Evolutionary conservation across 192 early-diverging fungal species (phyloP), one percentile per base, ranked within the genome.

Genomic region (Polychytrium aggregatum): DNA sequence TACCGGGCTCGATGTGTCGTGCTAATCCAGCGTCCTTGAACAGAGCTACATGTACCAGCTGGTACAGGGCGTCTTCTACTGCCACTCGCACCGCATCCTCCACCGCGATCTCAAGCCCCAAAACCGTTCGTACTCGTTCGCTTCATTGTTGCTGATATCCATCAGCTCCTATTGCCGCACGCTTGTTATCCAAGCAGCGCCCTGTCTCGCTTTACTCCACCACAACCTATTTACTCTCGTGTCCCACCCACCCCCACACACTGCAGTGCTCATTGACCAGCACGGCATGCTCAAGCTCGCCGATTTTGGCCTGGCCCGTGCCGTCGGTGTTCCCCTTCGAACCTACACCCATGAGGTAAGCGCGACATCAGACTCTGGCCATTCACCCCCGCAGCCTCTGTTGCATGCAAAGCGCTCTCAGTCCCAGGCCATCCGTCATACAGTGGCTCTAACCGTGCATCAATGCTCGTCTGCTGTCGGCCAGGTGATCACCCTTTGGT

Each of bases 61-160:
- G 10, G 49, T 92, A 54, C 76, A 79, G 53, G 95, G 92, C 14
- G 60, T 98, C 16, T 65, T 73, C 27, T 95, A 82, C 70, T 97
- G 92, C 56, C 95, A 98, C 64, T 76, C 79, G 29, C 82, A 79
- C 52, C 77, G 95, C n/a, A 86, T 95, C 44, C 63, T 98, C 25
- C 95, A 98, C 65, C 81, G 95, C 14, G 95, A 98, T 59, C 68
- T 98, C 38, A 98, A 98, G 53, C 95, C 92, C n/a, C 92, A 97
- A 68, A 98, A 98, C 62, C 40, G 40, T n/a, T 8, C 11, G 31
- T 11, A 4, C 31, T 33, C 31, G 4, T 4, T 4, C 31, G n/a
- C n/a, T n/a, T n/a, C n/a, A n/a, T n/a, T n/a, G n/a, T n/a, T n/a
- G n/a, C n/a, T n/a, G n/a, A n/a, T n/a, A n/a, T n/a, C n/a, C n/a